These are phyloP conservation scores for Coemansia sp. DNA, from an alignment of 371 early-diverging fungal species.

Conservation along the genomic window DNA sequence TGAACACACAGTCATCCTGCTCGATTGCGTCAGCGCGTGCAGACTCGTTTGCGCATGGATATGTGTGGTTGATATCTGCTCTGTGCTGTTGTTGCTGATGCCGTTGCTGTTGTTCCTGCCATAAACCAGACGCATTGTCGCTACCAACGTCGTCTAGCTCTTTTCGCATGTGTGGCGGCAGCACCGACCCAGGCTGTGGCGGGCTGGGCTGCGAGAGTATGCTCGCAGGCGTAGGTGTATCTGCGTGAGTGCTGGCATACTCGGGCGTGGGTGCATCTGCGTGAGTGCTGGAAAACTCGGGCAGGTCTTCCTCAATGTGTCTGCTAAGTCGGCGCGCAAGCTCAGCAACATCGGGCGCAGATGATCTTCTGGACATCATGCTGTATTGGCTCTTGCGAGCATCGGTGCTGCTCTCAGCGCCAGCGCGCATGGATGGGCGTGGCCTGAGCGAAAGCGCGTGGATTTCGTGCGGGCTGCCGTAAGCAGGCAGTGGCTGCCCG, in stretches of 20 bases:
- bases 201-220: background rate
- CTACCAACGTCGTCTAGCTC: background rate
- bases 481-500: background rate
- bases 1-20: background rate
- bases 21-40: background rate
- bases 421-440: background rate
- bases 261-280: background rate
- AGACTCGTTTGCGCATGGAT: background rate
- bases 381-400: slow-evolving; percentile 41
- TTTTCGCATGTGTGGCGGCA: background rate
- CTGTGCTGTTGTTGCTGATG: background rate
- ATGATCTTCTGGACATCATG: slow-evolving; percentile 34
- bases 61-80: background rate
- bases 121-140: background rate
- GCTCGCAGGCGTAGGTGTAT: background rate
- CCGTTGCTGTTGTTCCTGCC: background rate
- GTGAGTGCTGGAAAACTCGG: background rate
- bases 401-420: background rate
- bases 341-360: slow-evolving; percentile 39
- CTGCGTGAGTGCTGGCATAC: background rate
- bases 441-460: background rate
- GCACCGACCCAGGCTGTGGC: background rate
- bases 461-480: background rate
- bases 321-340: slow-evolving; percentile 24
- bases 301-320: slow-evolving; percentile 1